These are phyloP conservation scores for Fusarium tricinctum DNA, from an alignment of 2,329 filamentous ascomycete genomes.

Conservation along the genomic window DNA sequence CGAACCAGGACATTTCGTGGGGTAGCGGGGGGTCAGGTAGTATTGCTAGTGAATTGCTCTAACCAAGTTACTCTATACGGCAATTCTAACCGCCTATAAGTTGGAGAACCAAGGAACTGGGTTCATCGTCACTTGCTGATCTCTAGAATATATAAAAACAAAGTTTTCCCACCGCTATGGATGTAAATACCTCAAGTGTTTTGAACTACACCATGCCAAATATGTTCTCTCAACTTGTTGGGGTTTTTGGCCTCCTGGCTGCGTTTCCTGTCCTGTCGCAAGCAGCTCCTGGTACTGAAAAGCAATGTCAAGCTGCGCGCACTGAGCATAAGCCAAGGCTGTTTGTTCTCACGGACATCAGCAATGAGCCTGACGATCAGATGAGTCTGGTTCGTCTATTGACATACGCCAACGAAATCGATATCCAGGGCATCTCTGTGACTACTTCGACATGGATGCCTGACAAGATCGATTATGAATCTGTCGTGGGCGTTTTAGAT, in stretches of 20 bases:
- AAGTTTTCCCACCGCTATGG: background rate
- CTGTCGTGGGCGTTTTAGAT: conserved; percentile 49
- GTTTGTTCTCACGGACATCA: conserved; percentile 60
- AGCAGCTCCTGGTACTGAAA: background rate
- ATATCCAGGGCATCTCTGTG: conserved; percentile 59
- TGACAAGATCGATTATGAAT: conserved; percentile 50
- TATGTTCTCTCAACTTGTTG: conserved; percentile 22
- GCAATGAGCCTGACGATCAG: conserved; percentile 62
- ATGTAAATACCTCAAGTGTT: background rate
- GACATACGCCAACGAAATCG: conserved; percentile 61
- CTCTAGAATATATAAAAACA: background rate
- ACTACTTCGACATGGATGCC: conserved; percentile 61
- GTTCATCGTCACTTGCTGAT: conserved; percentile 1
- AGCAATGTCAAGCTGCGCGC: conserved; percentile 3
- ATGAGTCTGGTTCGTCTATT: conserved; percentile 60
- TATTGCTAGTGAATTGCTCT: background rate
- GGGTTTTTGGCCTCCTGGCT: conserved; percentile 19
- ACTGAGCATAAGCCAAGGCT: conserved; percentile 49
- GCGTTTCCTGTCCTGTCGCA: background rate
- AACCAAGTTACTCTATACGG: conserved; percentile 3
- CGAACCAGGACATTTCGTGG: background rate
- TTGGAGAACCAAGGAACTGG: background rate
- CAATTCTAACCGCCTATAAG: background rate
- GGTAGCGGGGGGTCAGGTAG: background rate
- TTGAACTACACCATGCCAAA: background rate